A percentile compares a stretch with the other conserved stretches of the same genome.
These are phyloP conservation scores for Penicillium psychrosexuale DNA, from an alignment of 2,329 filamentous ascomycete species.

Conservation along the genomic window DNA sequence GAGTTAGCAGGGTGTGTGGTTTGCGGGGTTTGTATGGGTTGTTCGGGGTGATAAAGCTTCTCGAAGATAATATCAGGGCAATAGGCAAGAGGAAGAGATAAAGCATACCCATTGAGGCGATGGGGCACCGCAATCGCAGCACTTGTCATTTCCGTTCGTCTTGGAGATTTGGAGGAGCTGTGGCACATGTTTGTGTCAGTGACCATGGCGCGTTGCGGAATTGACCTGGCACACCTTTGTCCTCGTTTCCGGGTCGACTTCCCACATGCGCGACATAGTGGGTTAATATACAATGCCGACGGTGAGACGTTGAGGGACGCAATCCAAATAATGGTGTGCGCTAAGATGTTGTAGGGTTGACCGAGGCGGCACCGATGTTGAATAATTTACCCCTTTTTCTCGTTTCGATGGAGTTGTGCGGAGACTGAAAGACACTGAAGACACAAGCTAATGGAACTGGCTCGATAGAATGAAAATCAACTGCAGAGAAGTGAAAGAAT, in stretches of 20 bases:
- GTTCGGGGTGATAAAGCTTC: not conserved
- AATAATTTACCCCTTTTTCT: not conserved
- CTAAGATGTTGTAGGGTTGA: slow-evolving; percentile 1
- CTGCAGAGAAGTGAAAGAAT: not conserved
- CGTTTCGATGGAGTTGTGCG: not conserved
- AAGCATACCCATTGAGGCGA: slow-evolving; percentile 89
- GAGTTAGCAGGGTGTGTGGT: slow-evolving; percentile 1
- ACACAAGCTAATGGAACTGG: not conserved
- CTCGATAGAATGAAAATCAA: not conserved
- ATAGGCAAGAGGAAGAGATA: slow-evolving; percentile 3
- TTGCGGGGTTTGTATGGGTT: not conserved
- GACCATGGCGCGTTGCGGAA: not conserved
- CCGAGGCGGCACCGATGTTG: not conserved
- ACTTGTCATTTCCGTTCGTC: slow-evolving; percentile 80
- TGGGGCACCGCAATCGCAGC: slow-evolving; percentile 92
- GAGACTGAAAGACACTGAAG: not conserved
- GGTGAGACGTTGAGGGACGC: not conserved
- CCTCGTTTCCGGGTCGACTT: slow-evolving; percentile 95
- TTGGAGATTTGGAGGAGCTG: slow-evolving; percentile 91
- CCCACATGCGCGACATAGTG: slow-evolving; percentile 78
- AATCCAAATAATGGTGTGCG: slow-evolving; percentile 11
- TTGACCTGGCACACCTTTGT: slow-evolving; percentile 65
- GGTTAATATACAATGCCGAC: slow-evolving; percentile 9
- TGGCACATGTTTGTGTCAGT: slow-evolving; percentile 15
- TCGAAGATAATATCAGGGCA: not conserved